These are phyloP conservation scores for Hymenoscyphus albidus DNA, from an alignment of 2,329 filamentous ascomycete species.

Conservation along the genomic window DNA sequence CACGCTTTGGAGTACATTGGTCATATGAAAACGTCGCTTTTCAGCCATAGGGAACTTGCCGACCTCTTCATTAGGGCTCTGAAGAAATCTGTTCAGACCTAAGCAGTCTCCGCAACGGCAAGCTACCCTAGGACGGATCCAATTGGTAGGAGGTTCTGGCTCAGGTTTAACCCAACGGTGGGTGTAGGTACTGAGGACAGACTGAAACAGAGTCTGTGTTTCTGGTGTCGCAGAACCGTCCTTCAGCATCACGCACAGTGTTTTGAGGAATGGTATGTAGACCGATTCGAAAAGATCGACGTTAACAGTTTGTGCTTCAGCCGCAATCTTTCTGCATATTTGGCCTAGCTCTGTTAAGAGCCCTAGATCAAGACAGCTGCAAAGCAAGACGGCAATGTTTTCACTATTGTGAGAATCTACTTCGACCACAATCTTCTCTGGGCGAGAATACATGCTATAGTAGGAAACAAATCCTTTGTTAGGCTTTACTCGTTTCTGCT, in stretches of 20 bases:
- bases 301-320: constrained; percentile 1
- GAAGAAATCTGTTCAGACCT: constrained; percentile 12
- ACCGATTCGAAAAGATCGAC: constrained; percentile 9
- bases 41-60: constrained; percentile 5
- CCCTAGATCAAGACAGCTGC: constrained; percentile 2
- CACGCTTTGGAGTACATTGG: neutral
- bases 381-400: constrained; percentile 13
- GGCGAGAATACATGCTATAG: too few relatives aligned
- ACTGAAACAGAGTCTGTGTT: constrained; percentile 5
- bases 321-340: constrained; percentile 4
- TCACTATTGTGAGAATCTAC: constrained; percentile 6
- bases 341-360: neutral
- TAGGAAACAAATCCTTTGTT: too few relatives aligned
- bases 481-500: neutral
- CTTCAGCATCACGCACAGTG: neutral
- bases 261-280: constrained; percentile 14
- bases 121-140: constrained; percentile 1
- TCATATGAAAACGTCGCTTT: constrained; percentile 11
- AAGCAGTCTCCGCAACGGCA: constrained; percentile 13
- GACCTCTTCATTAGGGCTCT: constrained; percentile 3
- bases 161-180: constrained; percentile 4
- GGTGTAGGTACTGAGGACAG: constrained; percentile 11
- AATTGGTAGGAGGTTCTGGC: constrained; percentile 8
- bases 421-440: neutral
- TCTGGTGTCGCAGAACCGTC: neutral